These are phyloP conservation scores for Hippophae tibetana DNA, from an alignment of 306 rosid species.

Conservation along the genomic window DNA sequence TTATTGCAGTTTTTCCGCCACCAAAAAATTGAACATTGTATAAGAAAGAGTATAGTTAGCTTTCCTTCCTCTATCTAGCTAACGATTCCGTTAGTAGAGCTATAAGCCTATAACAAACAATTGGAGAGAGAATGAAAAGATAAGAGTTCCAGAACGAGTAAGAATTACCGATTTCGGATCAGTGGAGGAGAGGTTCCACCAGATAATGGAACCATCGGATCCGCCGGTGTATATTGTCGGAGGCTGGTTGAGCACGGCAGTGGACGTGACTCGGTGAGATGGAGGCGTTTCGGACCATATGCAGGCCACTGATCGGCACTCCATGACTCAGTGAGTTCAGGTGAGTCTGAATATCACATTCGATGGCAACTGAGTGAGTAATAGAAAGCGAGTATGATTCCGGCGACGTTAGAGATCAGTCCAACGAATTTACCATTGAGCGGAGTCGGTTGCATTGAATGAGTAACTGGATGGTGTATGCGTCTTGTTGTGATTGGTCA, in stretches of 20 bases:
- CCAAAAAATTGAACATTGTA: no score
- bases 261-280: conserved; percentile 67
- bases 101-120: neutral
- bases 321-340: conserved; percentile 49
- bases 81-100: no score
- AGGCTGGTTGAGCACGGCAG: conserved; percentile 43
- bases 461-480: neutral
- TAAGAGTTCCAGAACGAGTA: conserved; percentile 2
- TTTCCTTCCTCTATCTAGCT: no score
- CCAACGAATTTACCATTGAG: neutral
- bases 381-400: neutral
- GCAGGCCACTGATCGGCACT: conserved; percentile 86
- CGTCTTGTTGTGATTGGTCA: neutral
- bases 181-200: conserved; percentile 61
- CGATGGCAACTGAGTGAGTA: neutral
- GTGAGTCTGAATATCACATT: conserved; percentile 7
- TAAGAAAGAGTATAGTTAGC: no score
- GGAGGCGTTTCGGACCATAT: conserved; percentile 74
- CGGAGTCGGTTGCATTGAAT: no score
- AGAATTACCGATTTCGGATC: conserved; percentile 50
- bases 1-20: no score
- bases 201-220: conserved; percentile 93
- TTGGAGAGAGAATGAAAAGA: neutral
- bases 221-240: conserved; percentile 80
- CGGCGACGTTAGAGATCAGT: neutral